Base-by-base conservation (phyloP, 163 green algal genomes). In the Chlorella variabilis region DNA sequence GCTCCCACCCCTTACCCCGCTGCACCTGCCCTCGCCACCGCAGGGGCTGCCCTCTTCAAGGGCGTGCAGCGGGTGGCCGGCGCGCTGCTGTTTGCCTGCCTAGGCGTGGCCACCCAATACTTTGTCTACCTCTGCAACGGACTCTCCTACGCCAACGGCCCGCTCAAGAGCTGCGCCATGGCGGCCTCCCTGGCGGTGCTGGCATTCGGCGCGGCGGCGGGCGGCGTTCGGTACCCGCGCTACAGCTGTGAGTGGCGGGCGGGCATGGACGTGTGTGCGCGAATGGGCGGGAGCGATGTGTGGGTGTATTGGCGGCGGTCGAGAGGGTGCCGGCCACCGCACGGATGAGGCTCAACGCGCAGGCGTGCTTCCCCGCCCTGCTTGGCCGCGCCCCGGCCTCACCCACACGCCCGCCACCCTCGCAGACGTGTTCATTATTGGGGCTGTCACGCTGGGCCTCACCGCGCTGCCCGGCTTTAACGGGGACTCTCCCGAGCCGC, bases 11-110 rank as follows among this genome's bases (percentile, higher is more conserved):
- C 45, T 15, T 23, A 11, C 45, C 45, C 45, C 45, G 15, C 45
- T 15, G 20, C 54, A 63, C 18, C 54, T 29, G 23, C 18, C 54
- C 8, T 54, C 45, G 11, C 45, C 11, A 4, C 29, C 36, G 54
- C 79, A 84, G 71, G 80, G 3, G 80, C 25, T 29, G 71, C 75
- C 42, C 77, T 81, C 18, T 74, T 81, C 74, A 86, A 86, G 66
- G 81, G 49, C 74, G 1, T 45, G 11, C 74, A 75, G 73, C 81
- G 81, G 21, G 13, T 86, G 15, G 29, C 39, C 1, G 81, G 81
- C 51, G 79, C 81, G 3, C n/a, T 74, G 13, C 2, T 75, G 21
- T 65, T 49, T 2, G 74, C 62, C 11, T 33, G 23, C 13, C 45
- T 71, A 33, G 81, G 63, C 0, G 73, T 86, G 74, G 51, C 27